Conservation (phyloP, 148 eudicot genomes). For the Beta vulgaris region DNA sequence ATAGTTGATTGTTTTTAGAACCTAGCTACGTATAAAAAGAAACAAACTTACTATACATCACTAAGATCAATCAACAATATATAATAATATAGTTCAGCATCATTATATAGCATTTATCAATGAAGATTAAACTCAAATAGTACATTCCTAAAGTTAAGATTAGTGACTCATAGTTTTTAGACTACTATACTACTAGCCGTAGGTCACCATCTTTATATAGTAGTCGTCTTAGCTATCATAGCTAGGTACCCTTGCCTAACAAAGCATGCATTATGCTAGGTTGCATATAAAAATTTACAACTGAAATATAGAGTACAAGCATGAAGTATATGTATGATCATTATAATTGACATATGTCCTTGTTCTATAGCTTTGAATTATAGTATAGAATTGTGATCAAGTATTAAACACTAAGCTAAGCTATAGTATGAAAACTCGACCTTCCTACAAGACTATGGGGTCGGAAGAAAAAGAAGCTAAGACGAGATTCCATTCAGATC, state of each 20-base stretch:
- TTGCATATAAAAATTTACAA: no score
- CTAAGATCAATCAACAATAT: neutral
- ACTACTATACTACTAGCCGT: neutral
- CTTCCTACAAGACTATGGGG: no score
- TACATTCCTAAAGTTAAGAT: neutral
- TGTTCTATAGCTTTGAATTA: neutral
- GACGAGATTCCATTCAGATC: conserved; percentile 30
- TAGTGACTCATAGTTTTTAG: no score
- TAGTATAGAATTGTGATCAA: neutral
- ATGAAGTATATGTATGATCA: neutral
- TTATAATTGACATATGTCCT: conserved; percentile 8
- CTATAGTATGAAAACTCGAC: no score
- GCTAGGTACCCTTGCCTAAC: neutral
- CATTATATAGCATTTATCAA: neutral
- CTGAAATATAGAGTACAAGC: neutral
- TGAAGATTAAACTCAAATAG: neutral
- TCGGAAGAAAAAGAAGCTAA: no score
- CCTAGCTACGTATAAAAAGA: no score
- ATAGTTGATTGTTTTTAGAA: no score
- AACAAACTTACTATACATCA: no score
- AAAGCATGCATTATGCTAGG: neutral
- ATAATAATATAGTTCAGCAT: no score
- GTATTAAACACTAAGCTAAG: no score
- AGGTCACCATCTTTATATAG: no score
- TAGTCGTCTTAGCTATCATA: neutral